phyloP scores from a whole-genome alignment of 805 yeast species.

The Aciculoconidium aculeatum region DNA sequence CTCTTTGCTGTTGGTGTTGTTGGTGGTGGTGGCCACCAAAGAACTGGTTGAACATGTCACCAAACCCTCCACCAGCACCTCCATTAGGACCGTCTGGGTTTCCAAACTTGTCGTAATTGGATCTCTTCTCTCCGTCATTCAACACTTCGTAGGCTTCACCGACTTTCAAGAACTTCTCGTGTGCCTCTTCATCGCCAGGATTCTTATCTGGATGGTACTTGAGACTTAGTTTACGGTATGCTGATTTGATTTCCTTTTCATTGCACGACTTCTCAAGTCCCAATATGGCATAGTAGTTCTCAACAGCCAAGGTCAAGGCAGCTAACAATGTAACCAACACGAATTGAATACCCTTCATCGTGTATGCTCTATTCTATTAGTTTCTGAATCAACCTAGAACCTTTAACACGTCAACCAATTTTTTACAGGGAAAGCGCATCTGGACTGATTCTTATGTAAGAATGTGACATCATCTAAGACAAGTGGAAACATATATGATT shows the following conservation, averaged over 20 bases:
- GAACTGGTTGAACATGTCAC: conserved; percentile 62
- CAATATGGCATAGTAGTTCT: conserved; percentile 54
- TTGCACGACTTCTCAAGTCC: conserved; percentile 66
- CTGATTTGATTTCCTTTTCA: conserved; percentile 78
- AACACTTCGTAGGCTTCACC: conserved; percentile 92
- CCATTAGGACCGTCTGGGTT: conserved; percentile 58
- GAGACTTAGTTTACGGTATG: conserved; percentile 75
- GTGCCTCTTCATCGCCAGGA: conserved; percentile 68
- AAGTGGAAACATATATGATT: too few relatives aligned
- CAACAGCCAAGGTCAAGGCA: conserved; percentile 7
- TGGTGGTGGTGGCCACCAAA: conserved; percentile 26
- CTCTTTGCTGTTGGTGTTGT: conserved; percentile 45
- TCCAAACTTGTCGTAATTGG: conserved; percentile 71
- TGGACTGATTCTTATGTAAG: too few relatives aligned
- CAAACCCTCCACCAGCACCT: conserved; percentile 37
- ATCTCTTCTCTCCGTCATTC: conserved; percentile 62
- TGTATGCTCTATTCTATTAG: too few relatives aligned
- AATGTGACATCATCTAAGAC: too few relatives aligned
- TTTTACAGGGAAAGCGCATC: too few relatives aligned
- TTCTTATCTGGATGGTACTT: conserved; percentile 95
- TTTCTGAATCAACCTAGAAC: too few relatives aligned
- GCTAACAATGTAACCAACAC: conserved; percentile 5
- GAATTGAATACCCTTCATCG: conserved; percentile 5
- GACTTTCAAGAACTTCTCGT: conserved; percentile 78
- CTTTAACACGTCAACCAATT: too few relatives aligned